Evolutionary conservation across 768 basidiomycete species (phyloP), one percentile per base, ranked within the genome.

Genomic region (Mycena vitilis): DNA sequence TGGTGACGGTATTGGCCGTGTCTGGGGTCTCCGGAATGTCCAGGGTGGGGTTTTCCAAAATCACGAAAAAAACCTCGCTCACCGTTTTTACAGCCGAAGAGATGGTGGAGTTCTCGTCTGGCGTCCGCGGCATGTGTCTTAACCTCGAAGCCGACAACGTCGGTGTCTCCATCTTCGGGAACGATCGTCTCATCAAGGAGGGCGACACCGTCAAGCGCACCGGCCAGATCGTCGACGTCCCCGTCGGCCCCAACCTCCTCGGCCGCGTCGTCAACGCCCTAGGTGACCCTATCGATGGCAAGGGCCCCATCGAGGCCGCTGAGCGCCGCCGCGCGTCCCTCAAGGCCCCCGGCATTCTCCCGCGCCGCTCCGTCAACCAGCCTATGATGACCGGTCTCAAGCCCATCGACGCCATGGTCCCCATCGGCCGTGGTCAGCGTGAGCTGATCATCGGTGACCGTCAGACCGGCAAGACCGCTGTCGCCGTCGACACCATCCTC

Each of bases 81-180:
- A 73, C 67, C 62, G 65, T 53, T 72, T 72, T 63, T 75, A 56
- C 82, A 96, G 92, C 92, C 84, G 98, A 99, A 86, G 98, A 99
- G 91, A 99, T 99, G 98, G 98, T 99, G 89, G 98, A 99, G 89
- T 99, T 99, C 89, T 95, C 97, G 57, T 99, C 98, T 59, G 98
- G 98, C 84, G 91, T 99, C 77, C 96, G 98, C 81, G 98, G 98
- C 88, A 99, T 99, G 98, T 98, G 96, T 84, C 84, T 99, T 83
- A 99, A 99, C 93, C 93, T 99, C 91, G 98, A 99, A 86, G 95
- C 97, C 84, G 98, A 99, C 91, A 98, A 98, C 78, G 97, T 99
- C 87, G 98, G 98, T 95, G 95, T 99, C 79, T 95, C 98, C 86
- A 96, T 99, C 87, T 99, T 99, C 88, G 93, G 92, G 89, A 93